Evolutionary conservation across 1,139 yeast species (phyloP).

Genomic region (Kurtzmaniella quercitrusa): DNA sequence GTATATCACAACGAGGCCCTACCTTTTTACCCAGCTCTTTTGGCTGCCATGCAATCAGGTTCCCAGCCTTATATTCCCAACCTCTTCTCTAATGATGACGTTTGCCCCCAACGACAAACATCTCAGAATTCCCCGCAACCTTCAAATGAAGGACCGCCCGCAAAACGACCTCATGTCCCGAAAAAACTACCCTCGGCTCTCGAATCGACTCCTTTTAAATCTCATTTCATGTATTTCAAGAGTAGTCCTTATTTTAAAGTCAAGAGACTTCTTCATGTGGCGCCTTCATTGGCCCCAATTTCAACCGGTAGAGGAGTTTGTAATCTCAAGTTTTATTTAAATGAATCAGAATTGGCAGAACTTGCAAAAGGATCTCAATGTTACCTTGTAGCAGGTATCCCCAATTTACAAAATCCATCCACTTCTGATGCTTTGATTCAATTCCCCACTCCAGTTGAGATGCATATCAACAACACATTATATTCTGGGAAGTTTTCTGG

Average conservation of each 20-base stretch:
- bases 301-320: constrained; percentile 38
- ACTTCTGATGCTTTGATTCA: constrained; percentile 39
- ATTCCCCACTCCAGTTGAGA: constrained; percentile 58
- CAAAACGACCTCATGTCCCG: neutral
- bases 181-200: constrained; percentile 5
- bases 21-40: constrained; percentile 33
- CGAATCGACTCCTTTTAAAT: constrained; percentile 18
- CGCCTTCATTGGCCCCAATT: constrained; percentile 37
- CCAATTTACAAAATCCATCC: constrained; percentile 20
- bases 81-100: constrained; percentile 7
- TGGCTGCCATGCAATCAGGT: constrained; percentile 20
- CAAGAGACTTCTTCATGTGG: constrained; percentile 39
- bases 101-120: too few species aligned
- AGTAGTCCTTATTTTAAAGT: constrained; percentile 51
- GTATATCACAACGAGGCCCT: constrained; percentile 29
- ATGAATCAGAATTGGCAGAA: constrained; percentile 30
- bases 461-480: constrained; percentile 44
- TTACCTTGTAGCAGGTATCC: constrained; percentile 45
- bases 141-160: neutral
- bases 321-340: constrained; percentile 33
- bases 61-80: constrained; percentile 11
- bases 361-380: constrained; percentile 19
- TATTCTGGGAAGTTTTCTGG: constrained; percentile 54
- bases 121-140: too few species aligned
- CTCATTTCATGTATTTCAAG: constrained; percentile 42